Base-by-base conservation (phyloP, 2,329 filamentous ascomycete species). In the Blumeria hordei region DNA sequence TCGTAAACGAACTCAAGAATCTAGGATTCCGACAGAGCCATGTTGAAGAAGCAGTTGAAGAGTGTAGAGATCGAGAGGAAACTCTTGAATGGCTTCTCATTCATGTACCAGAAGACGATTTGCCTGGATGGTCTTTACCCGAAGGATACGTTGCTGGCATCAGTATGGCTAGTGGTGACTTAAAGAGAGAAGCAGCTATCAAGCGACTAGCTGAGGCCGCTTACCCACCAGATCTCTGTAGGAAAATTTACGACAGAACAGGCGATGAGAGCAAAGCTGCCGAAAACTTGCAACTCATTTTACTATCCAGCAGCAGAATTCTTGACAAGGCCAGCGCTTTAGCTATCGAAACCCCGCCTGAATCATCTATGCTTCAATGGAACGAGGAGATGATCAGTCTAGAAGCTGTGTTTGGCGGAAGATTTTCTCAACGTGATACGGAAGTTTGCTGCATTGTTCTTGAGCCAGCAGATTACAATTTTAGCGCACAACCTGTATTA, bases 21-120 rank as follows among this genome's bases (percentile, higher is more conserved):
- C 74, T 93, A 53, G 88, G 87, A 0, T 98, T 98, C 67, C 80
- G 90, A n/a, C 75, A 74, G 62, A 93, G 83, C 62, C 92, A 98
- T 64, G 78, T 88, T 43, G 80, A 93, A 64, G 92, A 98, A 69
- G 90, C 92, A 8, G 78, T 85, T 0, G 79, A 79, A 47, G 80
- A 88, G 62, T 95, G 88, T 70, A 93, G 90, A 67, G 88, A 94
- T 65, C 76, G 83, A 34, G 88, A 95, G 65, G 92, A 98, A 68
- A 82, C 87, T 14, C 74, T 98, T 2, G 90, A 96, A 66, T 98
- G 92, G 92, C 74, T 98, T 14, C 75, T 98, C 52, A 88, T 96
- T 54, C 90, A 98, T 67, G 88, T 98, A 2, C 92, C 92, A 0
- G 92, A 98, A 65, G 92, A 98, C 65, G 92, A 96, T 63, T 71